Conservation (phyloP, 176 grass and related monocot species). For the Rhynchospora breviuscula region DNA sequence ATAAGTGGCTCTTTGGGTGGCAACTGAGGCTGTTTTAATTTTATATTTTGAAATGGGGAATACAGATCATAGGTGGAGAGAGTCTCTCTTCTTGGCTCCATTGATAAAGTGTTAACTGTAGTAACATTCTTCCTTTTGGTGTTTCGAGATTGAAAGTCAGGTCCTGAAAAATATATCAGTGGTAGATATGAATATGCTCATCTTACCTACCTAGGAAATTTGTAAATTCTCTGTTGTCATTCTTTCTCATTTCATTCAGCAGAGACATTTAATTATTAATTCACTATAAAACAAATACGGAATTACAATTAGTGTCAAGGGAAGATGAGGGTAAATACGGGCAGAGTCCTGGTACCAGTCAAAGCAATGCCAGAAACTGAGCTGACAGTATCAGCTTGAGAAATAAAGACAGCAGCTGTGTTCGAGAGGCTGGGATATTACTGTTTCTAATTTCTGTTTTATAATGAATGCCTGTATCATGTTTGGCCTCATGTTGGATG, state of each 20-base stretch:
- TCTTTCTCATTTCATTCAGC: not conserved
- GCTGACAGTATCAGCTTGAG: too few relatives aligned
- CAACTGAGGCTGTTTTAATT: not conserved
- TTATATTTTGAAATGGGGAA: constrained; percentile 8
- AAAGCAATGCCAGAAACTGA: too few relatives aligned
- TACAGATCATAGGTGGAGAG: not conserved
- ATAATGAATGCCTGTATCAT: too few relatives aligned
- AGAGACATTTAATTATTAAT: not conserved
- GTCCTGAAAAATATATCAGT: constrained; percentile 4
- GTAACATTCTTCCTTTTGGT: constrained; percentile 19
- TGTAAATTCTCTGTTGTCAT: not conserved
- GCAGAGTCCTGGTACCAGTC: too few relatives aligned
- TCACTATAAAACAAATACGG: not conserved
- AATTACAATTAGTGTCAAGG: not conserved
- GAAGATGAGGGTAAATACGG: too few relatives aligned
- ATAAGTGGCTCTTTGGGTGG: not conserved
- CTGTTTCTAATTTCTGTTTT: too few relatives aligned
- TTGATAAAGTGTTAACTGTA: constrained; percentile 23
- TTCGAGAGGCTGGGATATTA: too few relatives aligned
- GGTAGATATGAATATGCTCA: not conserved
- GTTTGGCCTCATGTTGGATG: too few relatives aligned
- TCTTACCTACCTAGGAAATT: not conserved
- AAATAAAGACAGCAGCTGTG: too few relatives aligned
- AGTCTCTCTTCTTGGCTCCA: constrained; percentile 16
- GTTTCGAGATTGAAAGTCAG: not conserved